phyloP scores from a whole-genome alignment of 1,139 yeast genomes.

The Arxiozyma bovina region DNA sequence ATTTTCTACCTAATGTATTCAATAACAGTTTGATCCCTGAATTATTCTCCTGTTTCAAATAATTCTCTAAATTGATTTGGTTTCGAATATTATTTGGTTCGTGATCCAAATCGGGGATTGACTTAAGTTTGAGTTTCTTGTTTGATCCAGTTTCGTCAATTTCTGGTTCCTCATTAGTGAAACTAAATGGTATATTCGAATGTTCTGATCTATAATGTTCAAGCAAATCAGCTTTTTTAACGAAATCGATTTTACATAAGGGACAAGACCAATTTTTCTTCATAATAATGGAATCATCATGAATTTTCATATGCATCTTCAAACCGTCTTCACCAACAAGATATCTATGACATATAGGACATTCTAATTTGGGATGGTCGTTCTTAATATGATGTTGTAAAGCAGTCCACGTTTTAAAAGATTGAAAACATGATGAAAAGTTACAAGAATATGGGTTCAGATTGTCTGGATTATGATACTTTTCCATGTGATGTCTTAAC shows the following conservation, averaged over 20 bases:
- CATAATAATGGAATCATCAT: constrained; percentile 36
- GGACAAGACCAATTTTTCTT: constrained; percentile 59
- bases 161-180: constrained; percentile 6
- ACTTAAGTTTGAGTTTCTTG: background rate
- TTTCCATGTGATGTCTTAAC: constrained; percentile 51
- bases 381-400: constrained; percentile 63
- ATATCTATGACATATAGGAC: constrained; percentile 59
- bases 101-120: background rate
- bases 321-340: constrained; percentile 70
- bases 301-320: constrained; percentile 63
- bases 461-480: constrained; percentile 39
- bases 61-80: constrained; percentile 10
- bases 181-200: constrained; percentile 18
- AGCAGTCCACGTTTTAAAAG: constrained; percentile 69
- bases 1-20: constrained; percentile 29
- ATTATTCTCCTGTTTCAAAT: constrained; percentile 11
- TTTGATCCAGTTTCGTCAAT: background rate
- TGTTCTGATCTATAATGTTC: constrained; percentile 38
- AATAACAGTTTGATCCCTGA: constrained; percentile 22
- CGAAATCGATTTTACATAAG: constrained; percentile 34
- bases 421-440: constrained; percentile 47
- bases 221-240: constrained; percentile 38
- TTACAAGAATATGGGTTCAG: constrained; percentile 46
- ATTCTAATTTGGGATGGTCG: constrained; percentile 63
- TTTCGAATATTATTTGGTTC: constrained; percentile 8